A percentile compares a stretch with the other conserved stretches of the same genome.
Conservation (phyloP, 257 asterid species). For the Salvia miltiorrhiza region DNA sequence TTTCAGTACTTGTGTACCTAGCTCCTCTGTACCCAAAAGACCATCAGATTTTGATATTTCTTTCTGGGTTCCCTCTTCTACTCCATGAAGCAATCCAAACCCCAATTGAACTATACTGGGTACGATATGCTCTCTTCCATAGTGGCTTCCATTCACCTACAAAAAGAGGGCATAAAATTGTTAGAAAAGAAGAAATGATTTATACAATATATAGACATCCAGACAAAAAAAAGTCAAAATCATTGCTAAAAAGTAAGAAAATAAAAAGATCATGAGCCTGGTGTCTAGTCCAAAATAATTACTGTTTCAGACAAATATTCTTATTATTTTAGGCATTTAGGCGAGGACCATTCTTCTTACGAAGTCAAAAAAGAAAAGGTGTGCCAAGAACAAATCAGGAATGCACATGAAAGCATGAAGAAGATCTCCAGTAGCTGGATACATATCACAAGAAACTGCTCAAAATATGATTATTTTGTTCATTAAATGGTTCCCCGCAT, state of each 20-base stretch:
- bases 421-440: background rate
- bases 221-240: background rate
- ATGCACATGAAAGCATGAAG: background rate
- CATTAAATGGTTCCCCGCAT: background rate
- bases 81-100: conserved; percentile 73
- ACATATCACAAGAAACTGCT: background rate
- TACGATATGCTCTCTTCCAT: conserved; percentile 74
- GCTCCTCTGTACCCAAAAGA: conserved; percentile 61
- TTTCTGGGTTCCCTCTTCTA: conserved; percentile 56
- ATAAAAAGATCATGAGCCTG: conserved; percentile 3
- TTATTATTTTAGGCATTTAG: background rate
- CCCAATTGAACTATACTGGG: conserved; percentile 85
- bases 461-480: background rate
- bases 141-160: conserved; percentile 73
- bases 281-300: background rate
- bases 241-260: background rate
- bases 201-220: background rate
- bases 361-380: background rate
- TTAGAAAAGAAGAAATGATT: background rate
- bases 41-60: conserved; percentile 49
- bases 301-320: background rate
- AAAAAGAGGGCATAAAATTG: conserved; percentile 5
- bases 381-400: background rate
- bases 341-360: background rate
- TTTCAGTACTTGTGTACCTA: conserved; percentile 70